Evolutionary conservation across 148 eudicot species (phyloP), one percentile per base, ranked within the genome.

Genomic region (Silene uniflora): DNA sequence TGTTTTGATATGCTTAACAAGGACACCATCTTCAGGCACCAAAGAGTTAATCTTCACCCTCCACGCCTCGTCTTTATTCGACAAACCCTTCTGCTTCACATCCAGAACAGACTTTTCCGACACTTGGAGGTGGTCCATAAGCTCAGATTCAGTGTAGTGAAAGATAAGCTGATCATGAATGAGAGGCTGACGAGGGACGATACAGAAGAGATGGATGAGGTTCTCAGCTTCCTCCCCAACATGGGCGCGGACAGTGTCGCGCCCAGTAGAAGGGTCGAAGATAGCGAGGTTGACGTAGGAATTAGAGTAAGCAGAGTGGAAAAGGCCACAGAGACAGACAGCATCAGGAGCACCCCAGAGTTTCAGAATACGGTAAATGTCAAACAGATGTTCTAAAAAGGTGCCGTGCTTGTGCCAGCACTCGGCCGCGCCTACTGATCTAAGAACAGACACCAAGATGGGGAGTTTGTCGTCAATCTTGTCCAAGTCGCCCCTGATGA

Each of bases 341-440:
- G 85, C 42, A 42, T 89, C 84, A 16, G 88, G 88, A 23, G 84
- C 84, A 11, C 82, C 76, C 89, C 94, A 91, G 4, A 94, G 89
- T 69, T 86, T 89, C 46, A 95, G 92, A 35, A 90, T 89, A 0
- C 84, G 83, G 76, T 90, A 86, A 35, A 89, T 83, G 75, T 87
- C 92, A 23, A 90, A 19, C 10, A 95, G 89, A 79, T 95, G 98
- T 9, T 86, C 89, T 7, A 95, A 87, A 80, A 95, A 95, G 66
- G 87, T 90, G 70, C 98, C 98, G 66, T 95, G 98, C 76, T 95
- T 95, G 86, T 95, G 98, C 98, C 98, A 95, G 84, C 98, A 95
- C 79, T 95, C 97, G 0, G 92, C 96, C 21, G 97, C 98, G 2
- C 97, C 97, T 3, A 85, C 96, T 0, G 95, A 84, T 10, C 85